Conservation (phyloP, 768 basidiomycete species). For the Mycena filopes region DNA sequence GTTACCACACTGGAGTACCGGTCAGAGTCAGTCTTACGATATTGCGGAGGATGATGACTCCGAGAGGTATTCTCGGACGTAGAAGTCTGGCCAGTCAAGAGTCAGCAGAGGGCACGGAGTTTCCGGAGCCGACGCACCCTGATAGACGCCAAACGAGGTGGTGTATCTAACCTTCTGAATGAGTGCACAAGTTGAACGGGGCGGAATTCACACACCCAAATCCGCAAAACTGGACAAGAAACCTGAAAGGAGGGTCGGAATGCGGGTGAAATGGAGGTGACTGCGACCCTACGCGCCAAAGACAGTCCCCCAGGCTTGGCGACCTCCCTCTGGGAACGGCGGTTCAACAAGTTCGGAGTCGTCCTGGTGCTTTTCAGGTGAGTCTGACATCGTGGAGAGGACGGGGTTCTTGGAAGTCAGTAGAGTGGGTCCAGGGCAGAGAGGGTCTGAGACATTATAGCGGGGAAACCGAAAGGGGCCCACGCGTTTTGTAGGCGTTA, state of each 20-base stretch:
- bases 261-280: too few species aligned
- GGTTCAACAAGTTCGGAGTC: too few species aligned
- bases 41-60: conserved; percentile 48
- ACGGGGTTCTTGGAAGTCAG: too few species aligned
- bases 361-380: too few species aligned
- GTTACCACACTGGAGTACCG: neutral
- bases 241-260: neutral
- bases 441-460: too few species aligned
- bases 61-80: conserved; percentile 49
- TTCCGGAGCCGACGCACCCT: conserved; percentile 33
- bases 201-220: neutral
- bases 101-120: conserved; percentile 14
- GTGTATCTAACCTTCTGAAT: conserved; percentile 41
- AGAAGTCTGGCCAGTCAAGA: conserved; percentile 43
- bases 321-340: too few species aligned
- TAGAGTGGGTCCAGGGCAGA: too few species aligned
- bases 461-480: too few species aligned
- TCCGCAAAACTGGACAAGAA: conserved; percentile 19
- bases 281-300: too few species aligned
- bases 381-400: too few species aligned
- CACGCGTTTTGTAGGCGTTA: too few species aligned
- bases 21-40: conserved; percentile 37
- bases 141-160: conserved; percentile 50
- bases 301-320: too few species aligned
- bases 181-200: neutral